Percentiles rank a stretch among this genome's conserved stretches.
phyloP scores from a whole-genome alignment of 768 basidiomycete species.

The Clathrus columnatus region DNA sequence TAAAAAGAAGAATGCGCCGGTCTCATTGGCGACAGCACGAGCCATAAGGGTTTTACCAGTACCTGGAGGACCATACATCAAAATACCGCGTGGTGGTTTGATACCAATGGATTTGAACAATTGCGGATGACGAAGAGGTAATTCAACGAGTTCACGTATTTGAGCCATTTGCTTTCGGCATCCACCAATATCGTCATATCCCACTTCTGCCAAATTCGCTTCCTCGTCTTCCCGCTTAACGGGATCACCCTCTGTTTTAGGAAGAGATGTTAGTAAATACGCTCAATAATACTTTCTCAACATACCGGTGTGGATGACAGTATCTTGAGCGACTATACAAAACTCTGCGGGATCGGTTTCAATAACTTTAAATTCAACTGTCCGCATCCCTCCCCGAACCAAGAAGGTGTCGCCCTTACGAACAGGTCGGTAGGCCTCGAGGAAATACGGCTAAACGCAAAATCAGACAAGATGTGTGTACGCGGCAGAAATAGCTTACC shows the following conservation, averaged over 20 bases:
- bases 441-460: constrained; percentile 75
- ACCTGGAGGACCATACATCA: constrained; percentile 97
- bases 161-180: constrained; percentile 99
- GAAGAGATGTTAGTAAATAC: not conserved
- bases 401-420: constrained; percentile 99
- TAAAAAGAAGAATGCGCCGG: constrained; percentile 99
- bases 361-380: constrained; percentile 98
- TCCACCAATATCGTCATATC: constrained; percentile 98
- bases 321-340: constrained; percentile 99
- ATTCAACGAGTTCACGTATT: constrained; percentile 97
- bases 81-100: constrained; percentile 97
- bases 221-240: constrained; percentile 99
- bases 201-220: constrained; percentile 90
- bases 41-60: constrained; percentile 99
- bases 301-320: constrained; percentile 86
- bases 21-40: constrained; percentile 98
- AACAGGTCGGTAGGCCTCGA: constrained; percentile 93
- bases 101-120: constrained; percentile 99
- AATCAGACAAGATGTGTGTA: not conserved
- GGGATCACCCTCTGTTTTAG: constrained; percentile 79
- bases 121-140: constrained; percentile 96
- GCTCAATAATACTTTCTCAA: constrained; percentile 6
- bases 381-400: constrained; percentile 95
- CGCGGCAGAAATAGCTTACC: not conserved
- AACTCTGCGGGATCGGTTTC: constrained; percentile 97